A percentile compares a stretch with the other conserved stretches of the same genome.
Evolutionary conservation across 352 stramenopile genomes (phyloP).

Genomic region (Phytophthora litchii): DNA sequence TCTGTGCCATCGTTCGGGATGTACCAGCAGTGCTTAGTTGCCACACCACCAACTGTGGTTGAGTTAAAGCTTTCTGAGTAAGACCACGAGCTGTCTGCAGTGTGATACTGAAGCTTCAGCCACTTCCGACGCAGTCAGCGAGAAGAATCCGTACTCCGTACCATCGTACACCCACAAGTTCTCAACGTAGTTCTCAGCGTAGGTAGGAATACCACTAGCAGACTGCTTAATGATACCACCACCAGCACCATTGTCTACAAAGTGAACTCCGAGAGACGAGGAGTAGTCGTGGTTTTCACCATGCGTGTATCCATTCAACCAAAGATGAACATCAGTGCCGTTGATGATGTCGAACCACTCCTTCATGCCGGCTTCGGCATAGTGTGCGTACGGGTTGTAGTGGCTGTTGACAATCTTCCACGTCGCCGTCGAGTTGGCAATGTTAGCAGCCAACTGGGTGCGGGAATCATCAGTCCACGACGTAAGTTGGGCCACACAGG

Average conservation of each 20-base stretch:
- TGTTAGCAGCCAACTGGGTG: conserved; percentile 41
- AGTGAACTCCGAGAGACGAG: conserved; percentile 62
- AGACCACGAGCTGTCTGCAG: conserved; percentile 57
- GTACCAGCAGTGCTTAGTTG: conserved; percentile 73
- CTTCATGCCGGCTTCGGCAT: conserved; percentile 28
- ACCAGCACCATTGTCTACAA: conserved; percentile 75
- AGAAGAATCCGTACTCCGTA: conserved; percentile 73
- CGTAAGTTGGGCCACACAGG: conserved; percentile 44
- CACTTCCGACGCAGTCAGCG: conserved; percentile 56
- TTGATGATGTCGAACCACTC: conserved; percentile 59
- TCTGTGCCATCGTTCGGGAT: conserved; percentile 52
- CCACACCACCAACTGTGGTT: conserved; percentile 50
- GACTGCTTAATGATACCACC: conserved; percentile 78
- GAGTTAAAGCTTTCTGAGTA: conserved; percentile 55
- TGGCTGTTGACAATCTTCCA: conserved; percentile 78
- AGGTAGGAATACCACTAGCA: conserved; percentile 61
- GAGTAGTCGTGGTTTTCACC: conserved; percentile 72
- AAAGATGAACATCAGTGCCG: conserved; percentile 42
- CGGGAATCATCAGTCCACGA: conserved; percentile 53
- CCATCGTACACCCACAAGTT: conserved; percentile 67
- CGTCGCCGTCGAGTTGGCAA: conserved; percentile 57
- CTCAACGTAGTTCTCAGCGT: conserved; percentile 51
- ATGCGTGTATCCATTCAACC: conserved; percentile 62
- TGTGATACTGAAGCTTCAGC: conserved; percentile 74
- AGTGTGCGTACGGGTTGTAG: conserved; percentile 64